Evolutionary conservation across 768 basidiomycete genomes (phyloP).

Genomic region (Mycena floridula): DNA sequence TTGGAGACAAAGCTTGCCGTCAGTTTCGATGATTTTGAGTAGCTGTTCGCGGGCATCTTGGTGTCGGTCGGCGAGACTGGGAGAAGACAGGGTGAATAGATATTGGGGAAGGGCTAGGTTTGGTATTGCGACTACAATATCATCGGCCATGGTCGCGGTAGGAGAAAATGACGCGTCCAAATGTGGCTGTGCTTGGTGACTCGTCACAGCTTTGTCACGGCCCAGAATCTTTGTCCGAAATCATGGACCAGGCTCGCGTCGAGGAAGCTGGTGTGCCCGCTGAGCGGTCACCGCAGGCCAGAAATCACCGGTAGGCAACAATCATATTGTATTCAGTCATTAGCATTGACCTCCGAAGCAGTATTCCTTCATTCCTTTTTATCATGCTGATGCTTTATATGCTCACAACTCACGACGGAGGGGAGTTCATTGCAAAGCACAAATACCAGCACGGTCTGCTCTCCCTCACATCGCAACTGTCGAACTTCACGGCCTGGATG

Average conservation of each 20-base stretch:
- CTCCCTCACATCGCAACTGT: constrained; percentile 49
- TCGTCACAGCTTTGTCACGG: no score
- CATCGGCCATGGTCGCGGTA: constrained; percentile 63
- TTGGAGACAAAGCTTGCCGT: constrained; percentile 45
- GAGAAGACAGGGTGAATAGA: constrained; percentile 65
- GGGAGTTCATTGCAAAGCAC: constrained; percentile 57
- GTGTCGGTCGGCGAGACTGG: constrained; percentile 57
- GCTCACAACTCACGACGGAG: constrained; percentile 69
- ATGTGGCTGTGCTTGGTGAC: not conserved
- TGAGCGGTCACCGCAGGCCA: no score
- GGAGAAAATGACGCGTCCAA: constrained; percentile 10
- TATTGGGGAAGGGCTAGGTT: constrained; percentile 80
- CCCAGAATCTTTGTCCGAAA: no score
- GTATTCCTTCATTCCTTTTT: constrained; percentile 69
- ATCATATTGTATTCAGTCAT: no score
- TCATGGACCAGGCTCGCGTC: no score
- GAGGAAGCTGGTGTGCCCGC: no score
- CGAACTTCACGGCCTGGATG: constrained; percentile 75
- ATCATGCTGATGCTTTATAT: constrained; percentile 70
- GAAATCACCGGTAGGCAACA: no score
- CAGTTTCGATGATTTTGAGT: constrained; percentile 68
- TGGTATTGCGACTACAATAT: constrained; percentile 78
- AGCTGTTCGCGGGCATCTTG: constrained; percentile 58
- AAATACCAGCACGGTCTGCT: constrained; percentile 63
- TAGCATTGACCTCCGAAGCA: no score